Evolutionary conservation across 2,329 filamentous ascomycete species (phyloP).

Genomic region (Furcasterigmium furcatum): DNA sequence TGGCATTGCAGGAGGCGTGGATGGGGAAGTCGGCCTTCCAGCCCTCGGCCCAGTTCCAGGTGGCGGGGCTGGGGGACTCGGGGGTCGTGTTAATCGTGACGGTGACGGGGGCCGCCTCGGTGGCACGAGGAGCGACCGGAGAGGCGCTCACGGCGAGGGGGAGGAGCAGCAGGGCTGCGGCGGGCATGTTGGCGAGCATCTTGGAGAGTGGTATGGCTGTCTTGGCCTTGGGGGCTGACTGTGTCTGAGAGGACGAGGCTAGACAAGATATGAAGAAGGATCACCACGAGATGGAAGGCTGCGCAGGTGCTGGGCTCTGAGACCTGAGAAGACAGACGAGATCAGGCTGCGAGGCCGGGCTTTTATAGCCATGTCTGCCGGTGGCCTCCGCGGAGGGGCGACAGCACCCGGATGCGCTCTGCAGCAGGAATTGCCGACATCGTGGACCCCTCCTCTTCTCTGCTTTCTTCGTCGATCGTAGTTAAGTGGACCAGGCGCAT

Average conservation of each 20-base stretch:
- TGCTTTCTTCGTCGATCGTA: too few relatives aligned
- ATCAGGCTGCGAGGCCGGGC: background rate
- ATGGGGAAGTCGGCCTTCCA: conserved; percentile 41
- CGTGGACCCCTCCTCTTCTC: too few relatives aligned
- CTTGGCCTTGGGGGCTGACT: background rate
- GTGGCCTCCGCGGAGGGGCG: background rate
- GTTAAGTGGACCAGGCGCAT: too few relatives aligned
- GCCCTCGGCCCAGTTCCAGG: conserved; percentile 27
- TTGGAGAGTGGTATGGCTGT: background rate
- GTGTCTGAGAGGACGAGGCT: background rate
- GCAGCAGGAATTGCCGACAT: too few relatives aligned
- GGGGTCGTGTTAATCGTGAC: conserved; percentile 9
- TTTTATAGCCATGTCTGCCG: background rate
- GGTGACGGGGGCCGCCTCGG: conserved; percentile 14
- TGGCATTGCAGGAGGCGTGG: conserved; percentile 64
- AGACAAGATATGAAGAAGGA: background rate
- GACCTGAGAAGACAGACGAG: background rate
- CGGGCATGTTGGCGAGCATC: background rate
- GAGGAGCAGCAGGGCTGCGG: conserved; percentile 17
- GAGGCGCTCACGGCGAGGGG: conserved; percentile 15
- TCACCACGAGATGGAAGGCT: background rate
- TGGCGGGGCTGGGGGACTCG: conserved; percentile 11
- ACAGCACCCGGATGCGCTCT: too few relatives aligned
- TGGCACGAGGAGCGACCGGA: conserved; percentile 11
- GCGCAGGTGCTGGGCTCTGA: background rate